Evolutionary conservation across 2,329 filamentous ascomycete species (phyloP), one percentile per base, ranked within the genome.

Genomic region (Cladosporium sp.): DNA sequence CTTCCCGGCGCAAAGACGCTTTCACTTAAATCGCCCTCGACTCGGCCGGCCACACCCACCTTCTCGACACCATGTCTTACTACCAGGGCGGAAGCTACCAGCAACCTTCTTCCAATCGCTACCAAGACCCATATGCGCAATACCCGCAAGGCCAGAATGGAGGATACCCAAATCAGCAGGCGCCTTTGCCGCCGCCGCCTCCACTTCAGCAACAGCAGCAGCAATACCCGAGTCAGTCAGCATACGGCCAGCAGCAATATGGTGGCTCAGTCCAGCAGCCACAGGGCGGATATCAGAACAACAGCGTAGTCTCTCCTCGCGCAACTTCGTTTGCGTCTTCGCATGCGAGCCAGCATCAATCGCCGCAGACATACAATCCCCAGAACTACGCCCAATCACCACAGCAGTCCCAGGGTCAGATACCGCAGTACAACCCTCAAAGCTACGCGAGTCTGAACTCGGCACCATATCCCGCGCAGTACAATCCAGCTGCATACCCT

Each of bases 351-450:
- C 73, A 71, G 51, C 67, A 70, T 52, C 67, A 70, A 43, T 66
- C 67, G 52, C 61, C 69, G 20, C 56, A 54, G 15, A 59, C 76
- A 38, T 86, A 86, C 68, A 84, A 85, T 57, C 83, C 83, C 12
- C 80, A 83, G 61, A 73, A 80, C 60, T 86, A 82, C 65, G 74
- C 71, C 40, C 68, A 75, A 22, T 68, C 72, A 11, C 66, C 71
- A 20, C 72, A 73, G 50, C 71, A 74, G 42, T 71, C 73, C 47
- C 70, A 68, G 20, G 64, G 66, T 64, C 68, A 70, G 66, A 77
- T 60, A 68, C 76, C 64, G 67, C 75, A 79, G 38, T 92, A 91
- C 69, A 92, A 91, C 63, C 87, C 88, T 1, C 80, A 86, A 64
- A 73, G 77, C 32, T 92, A 78, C 52, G 66, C 68, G 38, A 68